Base-by-base conservation (phyloP, 2,329 filamentous ascomycete genomes). In the Alternaria triticina region DNA sequence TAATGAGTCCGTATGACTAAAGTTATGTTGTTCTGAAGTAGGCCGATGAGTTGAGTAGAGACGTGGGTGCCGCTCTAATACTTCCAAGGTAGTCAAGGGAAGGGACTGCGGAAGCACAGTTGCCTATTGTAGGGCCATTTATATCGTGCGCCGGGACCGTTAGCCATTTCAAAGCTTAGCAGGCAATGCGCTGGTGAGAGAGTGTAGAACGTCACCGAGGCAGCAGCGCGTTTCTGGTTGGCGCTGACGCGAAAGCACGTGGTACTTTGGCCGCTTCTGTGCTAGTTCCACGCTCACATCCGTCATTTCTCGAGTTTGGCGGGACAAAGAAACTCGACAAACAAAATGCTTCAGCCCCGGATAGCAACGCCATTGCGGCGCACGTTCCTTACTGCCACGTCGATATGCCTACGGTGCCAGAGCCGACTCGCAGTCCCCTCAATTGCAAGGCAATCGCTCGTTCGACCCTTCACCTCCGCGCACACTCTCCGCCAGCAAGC, bases 271-370 rank as follows among this genome's bases (percentile, higher is more conserved):
- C 62, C 57, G 52, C 49, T 64, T 72, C 40, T 11, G 60, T 40
- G 52, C 66, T 72, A 71, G 66, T 36, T 27, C 25, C 40, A 33
- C 58, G 61, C 61, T 66, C 60, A 61, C 61, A 36, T 58, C 65
- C 60, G 65, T 61, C 54, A 61, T 57, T 60, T 55, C 52, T 55
- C 54, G 59, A 66, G 58, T 54, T 55, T 25, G 61, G 58, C 36
- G 54, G 47, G 61, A 54, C 54, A 46, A 20, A 50, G 27, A 45
- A 59, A 61, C 47, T 25, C 55, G 43, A 22, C 59, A 58, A 67
- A 27, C 65, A 71, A 43, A 30, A 79, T 79, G 77, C 54, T 78
- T 50, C 76, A 79, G 61, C 74, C 75, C 36, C 72, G 74, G 54
- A 71, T 78, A 74, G 33, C 64, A 22, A 44, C 51, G 33, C 68